These are phyloP conservation scores for Exophiala dermatitidis DNA, from an alignment of 2,329 filamentous ascomycete species.

Conservation along the genomic window DNA sequence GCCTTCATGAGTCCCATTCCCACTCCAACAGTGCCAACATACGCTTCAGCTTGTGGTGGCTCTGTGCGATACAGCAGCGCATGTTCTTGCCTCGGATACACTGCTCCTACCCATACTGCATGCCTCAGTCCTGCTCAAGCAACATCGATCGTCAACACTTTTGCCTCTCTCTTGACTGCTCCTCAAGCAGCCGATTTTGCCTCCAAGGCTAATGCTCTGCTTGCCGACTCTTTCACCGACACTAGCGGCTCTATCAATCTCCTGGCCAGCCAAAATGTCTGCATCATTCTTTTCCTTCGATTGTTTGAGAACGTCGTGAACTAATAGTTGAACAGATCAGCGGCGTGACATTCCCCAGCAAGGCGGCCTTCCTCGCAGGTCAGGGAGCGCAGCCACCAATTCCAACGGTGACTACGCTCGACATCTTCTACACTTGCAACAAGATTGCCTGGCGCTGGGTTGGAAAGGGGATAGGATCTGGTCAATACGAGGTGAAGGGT, in stretches of 20 bases:
- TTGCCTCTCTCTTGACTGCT: conserved; percentile 16
- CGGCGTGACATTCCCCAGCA: conserved; percentile 12
- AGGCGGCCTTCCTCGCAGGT: conserved; percentile 20
- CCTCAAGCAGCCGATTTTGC: conserved; percentile 17
- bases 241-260: conserved; percentile 23
- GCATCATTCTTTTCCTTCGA: not conserved
- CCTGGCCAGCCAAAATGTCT: conserved; percentile 12
- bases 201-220: conserved; percentile 16
- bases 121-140: conserved; percentile 12
- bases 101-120: conserved; percentile 2
- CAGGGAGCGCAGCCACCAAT: conserved; percentile 19
- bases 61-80: conserved; percentile 11
- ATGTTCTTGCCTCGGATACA: conserved; percentile 10
- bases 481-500: conserved; percentile 14
- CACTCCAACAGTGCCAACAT: conserved; percentile 11
- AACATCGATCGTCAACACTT: conserved; percentile 12
- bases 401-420: conserved; percentile 16
- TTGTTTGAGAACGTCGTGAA: not conserved
- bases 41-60: conserved; percentile 13
- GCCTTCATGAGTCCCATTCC: conserved; percentile 9
- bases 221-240: conserved; percentile 19
- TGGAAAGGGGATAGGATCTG: conserved; percentile 12
- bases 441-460: conserved; percentile 25
- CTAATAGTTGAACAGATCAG: conserved; percentile 4
- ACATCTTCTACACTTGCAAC: conserved; percentile 22